Conservation (phyloP, 345 rosid species). For the Brassica nigra region DNA sequence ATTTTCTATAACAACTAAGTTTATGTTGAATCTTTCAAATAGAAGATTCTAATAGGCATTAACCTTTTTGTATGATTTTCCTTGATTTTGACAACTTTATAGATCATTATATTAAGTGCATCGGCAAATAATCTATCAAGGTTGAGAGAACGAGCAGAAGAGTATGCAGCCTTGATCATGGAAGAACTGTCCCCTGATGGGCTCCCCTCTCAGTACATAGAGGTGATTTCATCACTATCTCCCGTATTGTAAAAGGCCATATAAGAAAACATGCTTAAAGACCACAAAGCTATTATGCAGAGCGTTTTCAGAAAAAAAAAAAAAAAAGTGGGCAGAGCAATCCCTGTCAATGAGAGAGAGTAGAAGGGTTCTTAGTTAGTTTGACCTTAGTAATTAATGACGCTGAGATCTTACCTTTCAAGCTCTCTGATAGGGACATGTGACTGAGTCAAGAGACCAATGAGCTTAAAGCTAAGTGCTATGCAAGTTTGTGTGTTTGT, state of each 20-base stretch:
- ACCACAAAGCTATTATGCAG: neutral
- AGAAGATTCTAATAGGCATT: slow-evolving; percentile 4
- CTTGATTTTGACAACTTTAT: slow-evolving; percentile 30
- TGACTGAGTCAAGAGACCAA: slow-evolving; percentile 34
- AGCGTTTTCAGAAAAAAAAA: neutral
- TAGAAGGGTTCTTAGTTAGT: slow-evolving; percentile 24
- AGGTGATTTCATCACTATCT: slow-evolving; percentile 54
- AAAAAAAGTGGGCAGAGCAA: neutral
- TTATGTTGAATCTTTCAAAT: slow-evolving; percentile 33
- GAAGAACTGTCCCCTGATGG: slow-evolving; percentile 72
- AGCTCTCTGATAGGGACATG: slow-evolving; percentile 26
- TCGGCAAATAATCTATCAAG: slow-evolving; percentile 88
- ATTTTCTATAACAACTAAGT: slow-evolving; percentile 1
- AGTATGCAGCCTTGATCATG: slow-evolving; percentile 96
- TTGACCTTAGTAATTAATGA: slow-evolving; percentile 32
- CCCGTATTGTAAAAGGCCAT: neutral
- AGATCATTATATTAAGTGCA: slow-evolving; percentile 94
- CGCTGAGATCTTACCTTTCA: slow-evolving; percentile 1
- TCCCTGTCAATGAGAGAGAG: slow-evolving; percentile 6
- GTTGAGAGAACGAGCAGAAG: slow-evolving; percentile 91
- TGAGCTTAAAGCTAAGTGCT: slow-evolving; percentile 25
- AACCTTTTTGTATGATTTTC: slow-evolving; percentile 6
- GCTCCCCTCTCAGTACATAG: slow-evolving; percentile 65
- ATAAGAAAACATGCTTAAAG: slow-evolving; percentile 6
- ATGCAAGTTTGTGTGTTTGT: slow-evolving; percentile 16